Evolutionary conservation across 768 basidiomycete species (phyloP), one percentile per base, ranked within the genome.

Genomic region (Russula brevipes): DNA sequence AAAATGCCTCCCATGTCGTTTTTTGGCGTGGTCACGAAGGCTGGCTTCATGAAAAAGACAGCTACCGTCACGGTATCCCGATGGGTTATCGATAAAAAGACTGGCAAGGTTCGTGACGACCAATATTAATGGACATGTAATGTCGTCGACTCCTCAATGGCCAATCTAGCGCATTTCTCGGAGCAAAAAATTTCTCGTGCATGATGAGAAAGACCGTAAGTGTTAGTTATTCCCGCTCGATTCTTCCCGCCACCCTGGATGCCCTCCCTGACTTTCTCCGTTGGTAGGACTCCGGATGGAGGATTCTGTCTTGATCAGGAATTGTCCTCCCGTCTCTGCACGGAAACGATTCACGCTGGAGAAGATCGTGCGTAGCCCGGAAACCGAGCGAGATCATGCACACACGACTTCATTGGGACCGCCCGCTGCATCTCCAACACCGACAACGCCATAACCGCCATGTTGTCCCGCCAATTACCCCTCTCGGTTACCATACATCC

Each of bases 51-150:
- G 90, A 79, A 85, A 59, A 92, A 91, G 72, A 93, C 91, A 0
- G 91, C 82, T 14, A 93, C 91, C 0, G 90, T 93, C 53, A 86
- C 88, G 0, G 89, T 93, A 8, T 85, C 87, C 30, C 82, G 91
- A 60, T 84, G 80, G 78, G 79, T 88, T 44, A 74, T 83, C n/a
- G 89, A 93, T 70, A 81, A 82, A 64, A 70, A 82, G 52, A 92
- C 90, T 5, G 85, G 87, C 68, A 93, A 93, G 80, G 91, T 91
- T 66, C 67, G 79, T 72, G 19, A 39, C 1, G 24, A 24, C 39
- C 36, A 19, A n/a, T n/a, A n/a, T n/a, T n/a, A n/a, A 38, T 47
- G 12, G 51, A 6, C 38, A 53, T 35, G 50, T 51, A 24, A 24
- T 10, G 36, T 44, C 46, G 39, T 33, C 38, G 35, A 39, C 55